Percentiles rank a stretch among this genome's conserved stretches.
These are phyloP conservation scores for Mallotus japonicus DNA, from an alignment of 441 rosid genomes.

Conservation along the genomic window DNA sequence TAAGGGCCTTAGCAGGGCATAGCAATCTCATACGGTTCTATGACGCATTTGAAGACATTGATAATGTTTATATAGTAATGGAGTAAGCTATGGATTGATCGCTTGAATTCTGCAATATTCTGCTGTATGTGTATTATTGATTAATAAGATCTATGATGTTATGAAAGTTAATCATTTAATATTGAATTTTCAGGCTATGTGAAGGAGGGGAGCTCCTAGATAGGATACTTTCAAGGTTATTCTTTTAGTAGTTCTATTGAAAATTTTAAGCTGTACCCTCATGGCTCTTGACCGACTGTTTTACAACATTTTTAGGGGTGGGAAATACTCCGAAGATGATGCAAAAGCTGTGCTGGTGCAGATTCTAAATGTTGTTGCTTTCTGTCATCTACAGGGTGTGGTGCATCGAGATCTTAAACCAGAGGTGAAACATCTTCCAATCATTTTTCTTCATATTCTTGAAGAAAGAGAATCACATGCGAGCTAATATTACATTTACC, in stretches of 20 bases:
- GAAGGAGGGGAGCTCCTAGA: slow-evolving; percentile 99
- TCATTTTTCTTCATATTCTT: slow-evolving; percentile 10
- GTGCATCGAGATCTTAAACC: slow-evolving; percentile 98
- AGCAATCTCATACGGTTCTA: slow-evolving; percentile 72
- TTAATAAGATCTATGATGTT: background rate
- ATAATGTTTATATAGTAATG: slow-evolving; percentile 88
- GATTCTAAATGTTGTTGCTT: slow-evolving; percentile 80
- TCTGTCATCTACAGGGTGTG: slow-evolving; percentile 93
- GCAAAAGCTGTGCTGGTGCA: slow-evolving; percentile 85
- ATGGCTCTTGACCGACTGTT: slow-evolving; percentile 29
- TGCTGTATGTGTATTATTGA: background rate
- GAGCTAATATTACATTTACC: background rate
- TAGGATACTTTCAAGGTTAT: slow-evolving; percentile 87
- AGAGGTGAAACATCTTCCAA: slow-evolving; percentile 54
- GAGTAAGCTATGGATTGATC: slow-evolving; percentile 58
- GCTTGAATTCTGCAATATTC: slow-evolving; percentile 18
- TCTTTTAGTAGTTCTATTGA: slow-evolving; percentile 1
- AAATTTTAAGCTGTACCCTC: slow-evolving; percentile 13
- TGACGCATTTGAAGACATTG: slow-evolving; percentile 83
- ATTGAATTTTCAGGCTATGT: slow-evolving; percentile 68
- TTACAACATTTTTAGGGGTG: slow-evolving; percentile 57
- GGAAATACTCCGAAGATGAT: slow-evolving; percentile 92
- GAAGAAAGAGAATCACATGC: slow-evolving; percentile 3
- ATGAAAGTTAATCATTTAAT: too few species aligned
- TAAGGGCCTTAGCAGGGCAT: slow-evolving; percentile 85